Percentiles rank a stretch among this genome's conserved stretches.
Conservation (phyloP, 1,284 basidiomycete species). For the Austroboletus niveus region DNA sequence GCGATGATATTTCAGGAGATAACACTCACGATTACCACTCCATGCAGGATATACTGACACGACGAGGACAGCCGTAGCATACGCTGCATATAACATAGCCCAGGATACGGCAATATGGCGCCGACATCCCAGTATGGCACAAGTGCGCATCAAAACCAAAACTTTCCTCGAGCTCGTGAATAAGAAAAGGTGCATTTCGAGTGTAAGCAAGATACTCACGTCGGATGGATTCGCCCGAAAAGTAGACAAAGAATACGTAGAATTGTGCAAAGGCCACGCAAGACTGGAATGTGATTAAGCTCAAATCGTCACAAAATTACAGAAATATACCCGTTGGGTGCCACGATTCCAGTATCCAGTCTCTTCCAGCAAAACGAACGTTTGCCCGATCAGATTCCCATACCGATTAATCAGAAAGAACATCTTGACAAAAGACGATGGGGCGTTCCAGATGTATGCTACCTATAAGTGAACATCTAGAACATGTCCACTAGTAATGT, state of each 20-base stretch:
- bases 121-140: conserved; percentile 16
- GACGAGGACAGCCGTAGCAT: background rate
- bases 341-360: background rate
- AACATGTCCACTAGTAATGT: too few species aligned
- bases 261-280: conserved; percentile 9
- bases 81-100: conserved; percentile 12
- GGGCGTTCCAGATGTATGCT: conserved; percentile 10
- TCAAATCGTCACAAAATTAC: background rate
- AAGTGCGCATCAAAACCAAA: conserved; percentile 24
- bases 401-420: conserved; percentile 18
- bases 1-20: background rate
- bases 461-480: background rate
- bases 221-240: conserved; percentile 24
- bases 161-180: conserved; percentile 5
- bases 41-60: background rate
- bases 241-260: conserved; percentile 3
- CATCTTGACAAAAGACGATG: conserved; percentile 11
- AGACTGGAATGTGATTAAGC: conserved; percentile 17
- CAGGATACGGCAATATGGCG: background rate
- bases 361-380: background rate
- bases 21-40: conserved; percentile 9
- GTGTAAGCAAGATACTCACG: conserved; percentile 8
- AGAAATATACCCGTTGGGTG: background rate
- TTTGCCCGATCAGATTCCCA: conserved; percentile 9
- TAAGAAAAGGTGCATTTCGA: background rate